Evolutionary conservation across 1,139 yeast species (phyloP).

Genomic region (Nadsonia starkeyi-henricii): DNA sequence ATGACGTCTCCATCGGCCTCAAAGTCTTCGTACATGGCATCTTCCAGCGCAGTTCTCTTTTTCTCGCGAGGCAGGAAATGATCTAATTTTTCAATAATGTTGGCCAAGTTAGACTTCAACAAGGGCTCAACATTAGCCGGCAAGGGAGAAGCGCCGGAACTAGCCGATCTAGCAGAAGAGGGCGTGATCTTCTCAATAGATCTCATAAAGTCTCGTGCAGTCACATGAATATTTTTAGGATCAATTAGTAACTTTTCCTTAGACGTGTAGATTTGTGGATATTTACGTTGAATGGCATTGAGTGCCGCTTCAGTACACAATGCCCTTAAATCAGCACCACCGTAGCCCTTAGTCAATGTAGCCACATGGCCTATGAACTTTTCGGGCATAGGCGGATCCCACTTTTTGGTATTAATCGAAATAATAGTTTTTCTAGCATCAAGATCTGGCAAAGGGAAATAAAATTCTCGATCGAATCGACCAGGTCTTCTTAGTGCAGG

Average conservation of each 20-base stretch:
- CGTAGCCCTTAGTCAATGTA: conserved; percentile 81
- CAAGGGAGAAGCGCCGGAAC: conserved; percentile 61
- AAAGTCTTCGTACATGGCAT: conserved; percentile 52
- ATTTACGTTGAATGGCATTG: conserved; percentile 77
- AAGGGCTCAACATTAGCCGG: conserved; percentile 62
- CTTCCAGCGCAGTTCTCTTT: conserved; percentile 48
- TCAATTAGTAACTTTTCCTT: conserved; percentile 62
- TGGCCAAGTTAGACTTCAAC: conserved; percentile 35
- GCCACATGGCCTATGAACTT: conserved; percentile 58
- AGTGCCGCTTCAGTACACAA: conserved; percentile 93
- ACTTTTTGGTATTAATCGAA: conserved; percentile 72
- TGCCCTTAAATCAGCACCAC: conserved; percentile 95
- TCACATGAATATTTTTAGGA: conserved; percentile 56
- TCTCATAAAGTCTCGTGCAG: conserved; percentile 75
- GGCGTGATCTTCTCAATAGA: conserved; percentile 85
- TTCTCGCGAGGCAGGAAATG: conserved; percentile 51
- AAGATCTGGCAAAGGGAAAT: conserved; percentile 82
- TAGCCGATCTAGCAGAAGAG: conserved; percentile 76
- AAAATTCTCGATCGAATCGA: conserved; percentile 91
- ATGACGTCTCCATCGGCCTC: conserved; percentile 37
- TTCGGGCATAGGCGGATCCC: conserved; percentile 61
- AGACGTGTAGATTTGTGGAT: conserved; percentile 82
- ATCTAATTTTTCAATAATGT: conserved; percentile 37
- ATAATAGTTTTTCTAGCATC: conserved; percentile 68
- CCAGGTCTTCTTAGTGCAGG: conserved; percentile 97